A percentile compares a stretch with the other conserved stretches of the same genome.
Evolutionary conservation across 805 yeast genomes (phyloP).

Genomic region (Isabelozyma pseudorhagii): DNA sequence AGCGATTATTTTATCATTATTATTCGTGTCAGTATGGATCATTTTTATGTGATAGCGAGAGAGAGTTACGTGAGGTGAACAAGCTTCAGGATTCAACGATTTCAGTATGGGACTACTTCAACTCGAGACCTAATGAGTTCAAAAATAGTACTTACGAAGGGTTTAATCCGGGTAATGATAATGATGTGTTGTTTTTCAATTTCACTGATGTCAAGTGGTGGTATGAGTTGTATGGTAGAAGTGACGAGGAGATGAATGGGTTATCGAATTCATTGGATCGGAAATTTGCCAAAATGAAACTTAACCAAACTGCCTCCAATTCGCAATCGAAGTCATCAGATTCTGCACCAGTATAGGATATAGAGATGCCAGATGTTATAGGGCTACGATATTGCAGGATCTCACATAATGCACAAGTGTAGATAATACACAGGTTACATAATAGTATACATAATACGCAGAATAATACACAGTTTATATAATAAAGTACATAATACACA

Average conservation of each 20-base stretch:
- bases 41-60: constrained; percentile 73
- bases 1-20: constrained; percentile 80
- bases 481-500: too few species aligned
- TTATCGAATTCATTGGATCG: constrained; percentile 36
- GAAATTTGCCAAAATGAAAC: constrained; percentile 38
- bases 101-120: constrained; percentile 92
- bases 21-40: constrained; percentile 96
- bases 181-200: constrained; percentile 56
- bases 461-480: too few species aligned
- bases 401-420: too few species aligned
- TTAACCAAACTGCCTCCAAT: constrained; percentile 4
- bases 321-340: neutral
- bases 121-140: constrained; percentile 71
- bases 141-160: constrained; percentile 45
- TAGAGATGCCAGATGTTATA: too few species aligned
- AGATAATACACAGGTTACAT: too few species aligned
- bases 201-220: constrained; percentile 75
- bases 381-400: too few species aligned
- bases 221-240: constrained; percentile 79
- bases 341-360: neutral
- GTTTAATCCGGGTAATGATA: constrained; percentile 17
- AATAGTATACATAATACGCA: too few species aligned
- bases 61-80: constrained; percentile 43
- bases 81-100: constrained; percentile 50
- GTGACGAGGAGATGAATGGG: constrained; percentile 54